phyloP scores from a whole-genome alignment of 83 land plant species.

The Isoetes engelmannii region DNA sequence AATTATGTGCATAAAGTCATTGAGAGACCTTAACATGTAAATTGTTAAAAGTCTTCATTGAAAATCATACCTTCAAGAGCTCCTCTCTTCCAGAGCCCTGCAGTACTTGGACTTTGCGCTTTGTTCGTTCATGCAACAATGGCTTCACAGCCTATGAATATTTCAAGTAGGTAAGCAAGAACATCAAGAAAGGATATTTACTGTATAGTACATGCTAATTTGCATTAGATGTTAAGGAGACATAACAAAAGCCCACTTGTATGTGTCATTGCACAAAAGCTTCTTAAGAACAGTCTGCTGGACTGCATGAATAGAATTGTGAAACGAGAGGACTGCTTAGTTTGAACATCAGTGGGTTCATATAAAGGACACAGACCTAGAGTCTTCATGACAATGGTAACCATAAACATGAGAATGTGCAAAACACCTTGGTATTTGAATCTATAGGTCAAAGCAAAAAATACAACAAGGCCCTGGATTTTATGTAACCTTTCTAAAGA shows the following conservation, averaged over 20 bases:
- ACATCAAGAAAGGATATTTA: background rate
- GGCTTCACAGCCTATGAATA: conserved; percentile 61
- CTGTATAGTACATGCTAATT: background rate
- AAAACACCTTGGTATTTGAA: background rate
- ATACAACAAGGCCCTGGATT: background rate
- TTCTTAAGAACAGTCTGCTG: background rate
- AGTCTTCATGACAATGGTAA: background rate
- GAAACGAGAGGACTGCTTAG: too few species aligned
- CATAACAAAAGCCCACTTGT: background rate
- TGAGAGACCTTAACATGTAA: too few species aligned
- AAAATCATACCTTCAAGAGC: conserved; percentile 50
- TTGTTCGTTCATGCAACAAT: conserved; percentile 74
- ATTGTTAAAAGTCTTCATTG: background rate
- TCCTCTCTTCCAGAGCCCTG: conserved; percentile 72
- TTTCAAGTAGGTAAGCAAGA: background rate
- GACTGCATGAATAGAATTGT: too few species aligned
- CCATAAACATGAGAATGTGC: background rate
- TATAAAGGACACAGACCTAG: too few species aligned
- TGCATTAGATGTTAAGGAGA: background rate
- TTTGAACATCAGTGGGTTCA: background rate
- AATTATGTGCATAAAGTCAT: background rate
- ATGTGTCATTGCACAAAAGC: background rate
- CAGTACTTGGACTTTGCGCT: conserved; percentile 58
- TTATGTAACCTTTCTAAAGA: background rate
- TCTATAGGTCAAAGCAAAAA: background rate